Evolutionary conservation across 768 basidiomycete species (phyloP).

Genomic region (Collybia sordida): DNA sequence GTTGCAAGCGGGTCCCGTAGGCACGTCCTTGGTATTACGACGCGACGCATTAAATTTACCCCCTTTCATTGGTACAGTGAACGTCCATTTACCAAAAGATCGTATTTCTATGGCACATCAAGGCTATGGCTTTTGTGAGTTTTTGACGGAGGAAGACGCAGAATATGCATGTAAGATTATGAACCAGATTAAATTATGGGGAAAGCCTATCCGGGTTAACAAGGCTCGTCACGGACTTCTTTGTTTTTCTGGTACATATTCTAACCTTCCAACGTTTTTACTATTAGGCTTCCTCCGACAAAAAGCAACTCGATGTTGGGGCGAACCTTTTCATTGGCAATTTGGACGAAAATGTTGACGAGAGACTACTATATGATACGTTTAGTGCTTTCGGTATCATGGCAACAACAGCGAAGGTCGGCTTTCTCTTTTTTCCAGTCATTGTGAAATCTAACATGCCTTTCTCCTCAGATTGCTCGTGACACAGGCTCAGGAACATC

Average conservation of each 20-base stretch:
- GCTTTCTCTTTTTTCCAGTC: conserved; percentile 17
- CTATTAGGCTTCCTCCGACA: conserved; percentile 89
- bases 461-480: conserved; percentile 72
- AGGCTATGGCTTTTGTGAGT: conserved; percentile 99
- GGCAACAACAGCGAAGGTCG: conserved; percentile 86
- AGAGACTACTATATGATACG: conserved; percentile 88
- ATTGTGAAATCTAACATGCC: conserved; percentile 4
- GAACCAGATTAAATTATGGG: conserved; percentile 99
- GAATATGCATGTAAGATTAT: conserved; percentile 99
- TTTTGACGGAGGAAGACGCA: conserved; percentile 97
- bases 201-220: conserved; percentile 98
- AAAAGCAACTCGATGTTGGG: conserved; percentile 96
- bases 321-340: conserved; percentile 97
- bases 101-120: conserved; percentile 98
- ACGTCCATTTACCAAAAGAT: conserved; percentile 98
- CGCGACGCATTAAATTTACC: neutral
- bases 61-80: conserved; percentile 50
- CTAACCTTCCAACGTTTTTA: conserved; percentile 5
- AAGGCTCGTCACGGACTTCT: conserved; percentile 64
- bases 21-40: conserved; percentile 47
- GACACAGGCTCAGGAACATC: conserved; percentile 83
- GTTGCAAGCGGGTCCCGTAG: conserved; percentile 98
- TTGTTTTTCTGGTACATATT: neutral
- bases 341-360: conserved; percentile 94
- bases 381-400: conserved; percentile 94